phyloP scores from a whole-genome alignment of 2,329 filamentous ascomycete species.

The Endocalyx cinctus region DNA sequence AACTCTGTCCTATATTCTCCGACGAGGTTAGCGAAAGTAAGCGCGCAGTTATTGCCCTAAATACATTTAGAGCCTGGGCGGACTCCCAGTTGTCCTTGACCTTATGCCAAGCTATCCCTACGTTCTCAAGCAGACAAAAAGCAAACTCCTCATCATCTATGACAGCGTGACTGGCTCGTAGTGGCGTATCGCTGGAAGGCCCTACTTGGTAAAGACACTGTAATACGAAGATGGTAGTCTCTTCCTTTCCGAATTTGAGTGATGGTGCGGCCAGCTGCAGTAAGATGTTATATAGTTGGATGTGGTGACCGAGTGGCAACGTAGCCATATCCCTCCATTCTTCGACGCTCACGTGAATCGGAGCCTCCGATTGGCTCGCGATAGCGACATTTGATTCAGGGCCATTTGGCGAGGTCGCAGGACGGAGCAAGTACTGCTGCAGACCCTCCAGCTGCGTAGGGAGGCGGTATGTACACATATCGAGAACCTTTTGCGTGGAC shows the following conservation, averaged over 20 bases:
- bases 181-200: background rate
- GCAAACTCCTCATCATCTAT: slow-evolving; percentile 31
- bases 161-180: slow-evolving; percentile 31
- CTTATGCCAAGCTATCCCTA: slow-evolving; percentile 26
- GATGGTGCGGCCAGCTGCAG: slow-evolving; percentile 41
- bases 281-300: slow-evolving; percentile 55
- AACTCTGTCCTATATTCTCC: background rate
- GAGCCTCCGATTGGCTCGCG: slow-evolving; percentile 43
- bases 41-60: slow-evolving; percentile 2
- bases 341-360: slow-evolving; percentile 40
- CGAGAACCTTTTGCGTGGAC: slow-evolving; percentile 15
- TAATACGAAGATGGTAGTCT: slow-evolving; percentile 41
- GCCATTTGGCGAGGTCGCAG: slow-evolving; percentile 20
- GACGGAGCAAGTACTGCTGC: slow-evolving; percentile 34
- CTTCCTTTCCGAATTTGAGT: slow-evolving; percentile 46
- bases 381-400: slow-evolving; percentile 46
- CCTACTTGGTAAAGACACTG: slow-evolving; percentile 49
- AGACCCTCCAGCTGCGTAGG: slow-evolving; percentile 25
- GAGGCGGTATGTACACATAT: slow-evolving; percentile 37
- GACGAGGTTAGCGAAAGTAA: background rate
- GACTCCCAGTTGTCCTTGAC: slow-evolving; percentile 32
- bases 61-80: slow-evolving; percentile 24
- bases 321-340: slow-evolving; percentile 51
- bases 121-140: slow-evolving; percentile 22
- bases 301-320: slow-evolving; percentile 39